Percentiles rank a stretch among this genome's conserved stretches.
Evolutionary conservation across 2,329 filamentous ascomycete species (phyloP).

Genomic region (Aspergillus viridinutans): DNA sequence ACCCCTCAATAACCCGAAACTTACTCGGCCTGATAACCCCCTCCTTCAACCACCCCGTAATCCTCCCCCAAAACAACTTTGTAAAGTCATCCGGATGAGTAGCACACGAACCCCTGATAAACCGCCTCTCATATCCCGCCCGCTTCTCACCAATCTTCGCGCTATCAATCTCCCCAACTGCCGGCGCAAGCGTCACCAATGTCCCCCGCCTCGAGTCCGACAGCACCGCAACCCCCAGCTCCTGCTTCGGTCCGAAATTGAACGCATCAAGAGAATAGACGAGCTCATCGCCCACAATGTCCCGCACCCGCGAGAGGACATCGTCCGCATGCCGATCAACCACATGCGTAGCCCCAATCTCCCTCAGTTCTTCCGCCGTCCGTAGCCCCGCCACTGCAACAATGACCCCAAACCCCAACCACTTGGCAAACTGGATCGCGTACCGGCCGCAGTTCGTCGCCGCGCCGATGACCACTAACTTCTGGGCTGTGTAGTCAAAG

Average conservation of each 20-base stretch:
- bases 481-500: background rate
- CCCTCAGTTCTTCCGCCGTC: conserved; percentile 28
- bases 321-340: conserved; percentile 36
- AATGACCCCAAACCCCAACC: conserved; percentile 36
- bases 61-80: conserved; percentile 26
- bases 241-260: conserved; percentile 19
- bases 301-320: conserved; percentile 25
- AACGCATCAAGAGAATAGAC: conserved; percentile 36
- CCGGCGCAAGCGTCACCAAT: conserved; percentile 21
- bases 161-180: conserved; percentile 15
- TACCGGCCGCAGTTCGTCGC: conserved; percentile 33
- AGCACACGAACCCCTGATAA: conserved; percentile 21
- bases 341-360: conserved; percentile 39
- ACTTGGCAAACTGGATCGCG: conserved; percentile 28
- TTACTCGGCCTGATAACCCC: conserved; percentile 27
- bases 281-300: conserved; percentile 36
- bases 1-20: conserved; percentile 30
- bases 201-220: conserved; percentile 33
- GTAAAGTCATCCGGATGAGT: conserved; percentile 23
- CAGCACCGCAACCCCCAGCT: conserved; percentile 30
- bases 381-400: conserved; percentile 31
- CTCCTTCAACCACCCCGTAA: conserved; percentile 25
- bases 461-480: conserved; percentile 33
- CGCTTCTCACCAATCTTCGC: conserved; percentile 27
- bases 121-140: conserved; percentile 26